Conservation (phyloP, 1,284 basidiomycete species). For the Fomitopsis schrenkii region DNA sequence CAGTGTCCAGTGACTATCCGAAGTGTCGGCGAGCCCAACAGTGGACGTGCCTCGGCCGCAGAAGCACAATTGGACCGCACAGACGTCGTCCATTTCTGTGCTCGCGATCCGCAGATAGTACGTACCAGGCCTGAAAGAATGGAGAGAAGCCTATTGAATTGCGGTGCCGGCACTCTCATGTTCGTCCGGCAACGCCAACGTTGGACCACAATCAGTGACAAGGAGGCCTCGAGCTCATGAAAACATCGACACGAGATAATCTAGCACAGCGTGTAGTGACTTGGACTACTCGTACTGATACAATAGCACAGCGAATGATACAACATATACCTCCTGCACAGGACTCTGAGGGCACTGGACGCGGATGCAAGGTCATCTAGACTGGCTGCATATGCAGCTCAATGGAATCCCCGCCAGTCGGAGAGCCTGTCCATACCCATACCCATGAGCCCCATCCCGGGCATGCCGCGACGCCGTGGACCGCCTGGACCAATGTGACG, state of each 20-base stretch:
- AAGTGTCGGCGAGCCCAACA: neutral
- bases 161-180: neutral
- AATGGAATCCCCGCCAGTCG: constrained; percentile 52
- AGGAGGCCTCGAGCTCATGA: neutral
- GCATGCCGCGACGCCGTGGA: constrained; percentile 20
- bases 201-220: neutral
- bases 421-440: constrained; percentile 37
- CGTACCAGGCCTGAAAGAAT: neutral
- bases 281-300: neutral
- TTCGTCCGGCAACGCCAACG: neutral
- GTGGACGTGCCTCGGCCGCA: neutral
- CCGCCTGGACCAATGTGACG: constrained; percentile 15
- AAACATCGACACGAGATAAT: neutral
- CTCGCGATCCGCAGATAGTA: too few relatives aligned
- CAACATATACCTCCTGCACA: neutral
- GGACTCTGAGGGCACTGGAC: too few relatives aligned
- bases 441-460: constrained; percentile 12
- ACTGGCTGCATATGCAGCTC: constrained; percentile 5
- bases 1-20: neutral
- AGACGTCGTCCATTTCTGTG: neutral
- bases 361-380: neutral
- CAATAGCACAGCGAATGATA: neutral
- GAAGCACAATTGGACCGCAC: neutral
- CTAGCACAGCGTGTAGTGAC: neutral
- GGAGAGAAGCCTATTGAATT: neutral